Evolutionary conservation across 2,329 filamentous ascomycete species (phyloP).

Genomic region (Herpotrichia juniperi): DNA sequence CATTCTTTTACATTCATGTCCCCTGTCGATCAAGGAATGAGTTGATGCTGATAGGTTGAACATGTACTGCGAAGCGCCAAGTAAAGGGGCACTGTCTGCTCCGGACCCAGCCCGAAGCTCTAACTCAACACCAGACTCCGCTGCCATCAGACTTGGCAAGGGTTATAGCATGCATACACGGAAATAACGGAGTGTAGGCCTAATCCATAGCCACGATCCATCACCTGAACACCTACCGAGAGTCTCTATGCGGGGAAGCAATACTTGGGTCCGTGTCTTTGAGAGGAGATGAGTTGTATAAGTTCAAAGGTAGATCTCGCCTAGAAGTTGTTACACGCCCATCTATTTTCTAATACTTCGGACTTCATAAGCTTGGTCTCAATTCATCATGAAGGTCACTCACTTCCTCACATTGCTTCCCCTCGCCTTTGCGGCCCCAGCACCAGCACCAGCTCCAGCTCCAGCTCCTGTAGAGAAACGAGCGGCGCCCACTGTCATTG

Average conservation of each 20-base stretch:
- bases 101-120: conserved; percentile 3
- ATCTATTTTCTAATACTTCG: conserved; percentile 5
- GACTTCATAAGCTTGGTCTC: too few species aligned
- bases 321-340: background rate
- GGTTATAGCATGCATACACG: conserved; percentile 26
- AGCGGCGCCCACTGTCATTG: conserved; percentile 59
- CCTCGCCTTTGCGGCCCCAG: conserved; percentile 39
- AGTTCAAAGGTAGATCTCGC: background rate
- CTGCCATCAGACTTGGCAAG: conserved; percentile 11
- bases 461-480: conserved; percentile 49
- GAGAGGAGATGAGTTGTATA: background rate
- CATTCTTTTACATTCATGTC: conserved; percentile 1
- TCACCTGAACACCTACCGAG: conserved; percentile 28
- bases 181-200: conserved; percentile 10
- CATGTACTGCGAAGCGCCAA: background rate
- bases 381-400: conserved; percentile 33
- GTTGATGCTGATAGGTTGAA: conserved; percentile 13
- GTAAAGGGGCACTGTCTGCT: conserved; percentile 1
- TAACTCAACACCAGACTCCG: conserved; percentile 9
- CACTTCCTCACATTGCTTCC: conserved; percentile 30
- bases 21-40: conserved; percentile 14
- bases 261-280: background rate
- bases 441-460: conserved; percentile 12
- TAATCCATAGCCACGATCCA: conserved; percentile 5
- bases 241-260: conserved; percentile 13